Evolutionary conservation across 164 flowering plant genomes (phyloP).

Genomic region (Tetrastigma voinierianum): DNA sequence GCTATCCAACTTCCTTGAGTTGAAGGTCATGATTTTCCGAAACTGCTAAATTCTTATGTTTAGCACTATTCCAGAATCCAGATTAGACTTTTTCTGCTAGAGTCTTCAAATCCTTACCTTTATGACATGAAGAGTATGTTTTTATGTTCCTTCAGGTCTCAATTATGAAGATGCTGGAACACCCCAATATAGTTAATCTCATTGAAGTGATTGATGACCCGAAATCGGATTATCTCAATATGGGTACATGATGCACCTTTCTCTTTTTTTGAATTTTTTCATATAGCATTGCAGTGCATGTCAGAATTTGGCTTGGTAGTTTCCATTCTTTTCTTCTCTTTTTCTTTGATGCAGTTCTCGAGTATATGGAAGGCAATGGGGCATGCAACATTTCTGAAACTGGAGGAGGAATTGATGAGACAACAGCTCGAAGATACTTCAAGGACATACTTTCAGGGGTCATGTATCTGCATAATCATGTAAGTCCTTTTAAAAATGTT

Average conservation of each 20-base stretch:
- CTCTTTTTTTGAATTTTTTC: background rate
- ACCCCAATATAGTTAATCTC: background rate
- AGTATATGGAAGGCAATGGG: background rate
- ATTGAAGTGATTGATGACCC: background rate
- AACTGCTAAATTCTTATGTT: background rate
- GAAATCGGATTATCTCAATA: background rate
- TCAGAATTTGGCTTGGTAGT: background rate
- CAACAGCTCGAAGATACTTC: slow-evolving; percentile 2
- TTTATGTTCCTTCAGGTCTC: background rate
- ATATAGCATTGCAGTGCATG: background rate
- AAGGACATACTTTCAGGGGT: background rate
- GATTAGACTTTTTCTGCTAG: background rate
- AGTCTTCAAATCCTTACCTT: background rate
- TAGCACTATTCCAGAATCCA: background rate
- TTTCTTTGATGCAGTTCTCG: background rate
- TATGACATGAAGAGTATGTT: background rate
- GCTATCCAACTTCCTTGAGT: background rate
- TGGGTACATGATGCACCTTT: background rate
- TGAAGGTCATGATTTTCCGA: slow-evolving; percentile 1
- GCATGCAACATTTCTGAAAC: background rate
- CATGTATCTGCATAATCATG: background rate
- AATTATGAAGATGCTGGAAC: background rate
- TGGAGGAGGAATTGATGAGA: background rate
- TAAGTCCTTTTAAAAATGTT: background rate
- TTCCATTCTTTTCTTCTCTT: background rate